phyloP scores from a whole-genome alignment of 2,329 filamentous ascomycete species.

The Macrophomina tecta region DNA sequence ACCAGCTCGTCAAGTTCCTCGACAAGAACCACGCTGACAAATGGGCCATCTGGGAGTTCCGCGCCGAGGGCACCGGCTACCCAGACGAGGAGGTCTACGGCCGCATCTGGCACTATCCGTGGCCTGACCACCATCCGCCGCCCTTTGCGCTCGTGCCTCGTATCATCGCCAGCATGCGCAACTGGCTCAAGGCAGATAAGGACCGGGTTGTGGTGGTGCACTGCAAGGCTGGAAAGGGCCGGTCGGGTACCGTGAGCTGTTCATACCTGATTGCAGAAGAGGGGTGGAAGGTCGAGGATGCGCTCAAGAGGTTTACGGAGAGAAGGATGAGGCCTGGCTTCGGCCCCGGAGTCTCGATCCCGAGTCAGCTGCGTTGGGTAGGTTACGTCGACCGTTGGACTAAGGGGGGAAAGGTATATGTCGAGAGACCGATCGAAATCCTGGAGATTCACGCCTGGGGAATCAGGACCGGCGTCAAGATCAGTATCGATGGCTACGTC shows the following conservation, averaged over 20 bases:
- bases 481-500: slow-evolving; percentile 81
- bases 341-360: slow-evolving; percentile 88
- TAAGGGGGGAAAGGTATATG: slow-evolving; percentile 75
- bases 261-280: slow-evolving; percentile 91
- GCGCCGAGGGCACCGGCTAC: slow-evolving; percentile 95
- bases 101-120: slow-evolving; percentile 89
- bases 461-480: slow-evolving; percentile 82
- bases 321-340: slow-evolving; percentile 88
- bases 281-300: slow-evolving; percentile 69
- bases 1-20: slow-evolving; percentile 84
- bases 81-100: slow-evolving; percentile 87
- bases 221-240: slow-evolving; percentile 95
- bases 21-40: slow-evolving; percentile 80
- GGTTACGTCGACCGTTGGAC: slow-evolving; percentile 90
- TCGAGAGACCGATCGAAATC: slow-evolving; percentile 83
- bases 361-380: slow-evolving; percentile 87
- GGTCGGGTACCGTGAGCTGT: slow-evolving; percentile 86
- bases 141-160: slow-evolving; percentile 87
- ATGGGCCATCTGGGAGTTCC: slow-evolving; percentile 98
- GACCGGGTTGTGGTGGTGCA: slow-evolving; percentile 85
- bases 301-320: slow-evolving; percentile 74
- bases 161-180: slow-evolving; percentile 90
- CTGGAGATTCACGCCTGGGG: slow-evolving; percentile 92
- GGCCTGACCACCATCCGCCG: slow-evolving; percentile 96
- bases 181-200: slow-evolving; percentile 68